Conservation (phyloP, 1,284 basidiomycete species). For the Lignosus rhinocerotis region DNA sequence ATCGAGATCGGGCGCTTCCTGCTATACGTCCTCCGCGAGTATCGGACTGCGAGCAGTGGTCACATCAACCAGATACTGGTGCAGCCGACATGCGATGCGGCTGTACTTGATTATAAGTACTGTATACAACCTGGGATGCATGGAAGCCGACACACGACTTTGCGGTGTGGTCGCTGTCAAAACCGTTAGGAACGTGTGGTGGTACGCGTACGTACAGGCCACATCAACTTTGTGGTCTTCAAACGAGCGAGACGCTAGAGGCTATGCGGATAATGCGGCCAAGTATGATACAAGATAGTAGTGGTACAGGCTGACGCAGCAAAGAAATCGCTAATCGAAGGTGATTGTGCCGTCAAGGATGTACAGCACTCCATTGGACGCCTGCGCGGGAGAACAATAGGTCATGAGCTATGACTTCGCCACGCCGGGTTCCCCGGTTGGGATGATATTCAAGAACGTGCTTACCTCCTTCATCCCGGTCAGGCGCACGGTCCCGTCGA, state of each 20-base stretch:
- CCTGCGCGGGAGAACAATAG: constrained; percentile 41
- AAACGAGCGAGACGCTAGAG: neutral
- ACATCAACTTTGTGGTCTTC: neutral
- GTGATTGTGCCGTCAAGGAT: constrained; percentile 66
- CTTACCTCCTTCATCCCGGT: constrained; percentile 57
- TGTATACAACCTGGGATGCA: neutral
- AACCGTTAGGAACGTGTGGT: neutral
- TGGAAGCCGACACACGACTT: neutral
- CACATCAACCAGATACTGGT: too few species aligned
- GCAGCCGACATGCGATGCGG: too few species aligned
- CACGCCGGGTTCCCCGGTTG: constrained; percentile 7
- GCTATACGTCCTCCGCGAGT: constrained; percentile 7
- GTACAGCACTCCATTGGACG: constrained; percentile 67
- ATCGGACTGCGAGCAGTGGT: constrained; percentile 10
- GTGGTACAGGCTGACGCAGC: constrained; percentile 5
- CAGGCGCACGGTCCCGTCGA: constrained; percentile 57
- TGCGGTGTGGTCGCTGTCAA: neutral
- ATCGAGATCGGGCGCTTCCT: constrained; percentile 8
- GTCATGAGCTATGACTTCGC: constrained; percentile 4
- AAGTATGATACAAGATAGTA: constrained; percentile 10
- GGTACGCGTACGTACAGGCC: neutral
- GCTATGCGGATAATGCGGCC: neutral
- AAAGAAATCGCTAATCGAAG: constrained; percentile 29
- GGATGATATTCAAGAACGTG: neutral
- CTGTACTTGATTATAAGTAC: too few species aligned